Base-by-base conservation (phyloP, 352 stramenopile genomes). In the Pythium phragmitis region DNA sequence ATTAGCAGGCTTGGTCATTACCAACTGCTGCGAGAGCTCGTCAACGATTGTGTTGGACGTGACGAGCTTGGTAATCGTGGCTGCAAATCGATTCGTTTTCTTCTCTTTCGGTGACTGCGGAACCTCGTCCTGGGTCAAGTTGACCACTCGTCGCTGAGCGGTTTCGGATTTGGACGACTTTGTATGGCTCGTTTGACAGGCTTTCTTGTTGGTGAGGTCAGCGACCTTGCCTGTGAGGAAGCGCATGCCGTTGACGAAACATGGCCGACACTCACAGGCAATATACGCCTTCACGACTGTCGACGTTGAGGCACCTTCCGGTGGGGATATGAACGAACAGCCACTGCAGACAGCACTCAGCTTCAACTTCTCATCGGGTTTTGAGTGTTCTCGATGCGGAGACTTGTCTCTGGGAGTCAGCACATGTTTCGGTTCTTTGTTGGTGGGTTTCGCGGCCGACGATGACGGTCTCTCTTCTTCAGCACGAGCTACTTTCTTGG, bases 261-360 rank as follows among this genome's bases (percentile, higher is more conserved):
- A 68, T 30, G 57, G 61, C 13, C 34, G 42, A 37, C 61, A 68
- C 14, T 52, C 61, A n/a, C 61, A 68, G 6, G 51, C 42, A 26
- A 68, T 52, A 16, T 62, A 57, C 30, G 61, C 51, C 0, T 33
- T 46, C 14, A 36, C 43, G 5, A 68, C 21, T 0, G 11, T 19
- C 3, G 33, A 45, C 2, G 30, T 34, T 3, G 30, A 13, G 3
- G 60, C n/a, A 8, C 33, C 50, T 19, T 46, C 26, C 3, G 50
- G 28, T n/a, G 52, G 51, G 12, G 19, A 13, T 17, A 34, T 13
- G 12, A 56, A 64, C 2, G 16, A 42, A 23, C 39, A 62, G 7
- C 16, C 43, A n/a, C 41, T 16, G n/a, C n/a, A 12, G 21, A 2
- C 41, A n/a, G 41, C 41, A 47, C 41, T 47, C 7, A 2, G 11